A percentile compares a stretch with the other conserved stretches of the same genome.
phyloP scores from a whole-genome alignment of 805 yeast species.

The Cyberlindnera mrakii region DNA sequence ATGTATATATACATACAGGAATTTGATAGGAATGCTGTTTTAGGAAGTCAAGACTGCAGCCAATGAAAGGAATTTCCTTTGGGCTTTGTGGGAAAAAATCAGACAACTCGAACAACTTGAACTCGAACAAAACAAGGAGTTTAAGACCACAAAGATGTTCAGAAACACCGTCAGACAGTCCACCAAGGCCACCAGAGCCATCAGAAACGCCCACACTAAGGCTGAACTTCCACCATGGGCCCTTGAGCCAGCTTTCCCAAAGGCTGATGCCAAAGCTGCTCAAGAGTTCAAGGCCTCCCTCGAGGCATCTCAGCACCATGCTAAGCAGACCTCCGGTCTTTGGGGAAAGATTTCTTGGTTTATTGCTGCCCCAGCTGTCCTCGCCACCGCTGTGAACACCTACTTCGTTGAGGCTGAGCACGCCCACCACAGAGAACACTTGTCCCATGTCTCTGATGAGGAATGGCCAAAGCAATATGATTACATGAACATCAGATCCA shows the following conservation, averaged over 20 bases:
- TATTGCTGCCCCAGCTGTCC: conserved; percentile 79
- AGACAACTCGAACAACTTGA: conserved; percentile 1
- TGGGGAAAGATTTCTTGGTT: conserved; percentile 84
- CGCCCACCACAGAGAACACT: conserved; percentile 82
- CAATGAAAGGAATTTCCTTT: conserved; percentile 11
- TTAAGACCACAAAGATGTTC: conserved; percentile 29
- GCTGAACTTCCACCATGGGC: conserved; percentile 35
- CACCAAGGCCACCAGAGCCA: conserved; percentile 17
- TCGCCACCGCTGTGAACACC: conserved; percentile 73
- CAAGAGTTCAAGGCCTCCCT: conserved; percentile 58
- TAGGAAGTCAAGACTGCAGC: conserved; percentile 16
- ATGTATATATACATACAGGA: not conserved
- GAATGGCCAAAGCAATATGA: conserved; percentile 92
- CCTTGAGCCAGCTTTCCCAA: conserved; percentile 42
- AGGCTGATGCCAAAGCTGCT: conserved; percentile 39
- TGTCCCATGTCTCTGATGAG: conserved; percentile 64
- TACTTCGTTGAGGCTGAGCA: conserved; percentile 80
- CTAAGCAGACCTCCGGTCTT: conserved; percentile 61
- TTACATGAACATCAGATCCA: conserved; percentile 84
- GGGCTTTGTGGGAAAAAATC: conserved; percentile 3
- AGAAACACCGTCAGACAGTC: conserved; percentile 29
- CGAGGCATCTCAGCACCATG: conserved; percentile 73
- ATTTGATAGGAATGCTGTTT: conserved; percentile 8
- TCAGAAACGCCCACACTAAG: conserved; percentile 17
- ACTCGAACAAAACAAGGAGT: conserved; percentile 6